These are phyloP conservation scores for Leccinum variabile DNA, from an alignment of 1,284 basidiomycete genomes.

Conservation along the genomic window DNA sequence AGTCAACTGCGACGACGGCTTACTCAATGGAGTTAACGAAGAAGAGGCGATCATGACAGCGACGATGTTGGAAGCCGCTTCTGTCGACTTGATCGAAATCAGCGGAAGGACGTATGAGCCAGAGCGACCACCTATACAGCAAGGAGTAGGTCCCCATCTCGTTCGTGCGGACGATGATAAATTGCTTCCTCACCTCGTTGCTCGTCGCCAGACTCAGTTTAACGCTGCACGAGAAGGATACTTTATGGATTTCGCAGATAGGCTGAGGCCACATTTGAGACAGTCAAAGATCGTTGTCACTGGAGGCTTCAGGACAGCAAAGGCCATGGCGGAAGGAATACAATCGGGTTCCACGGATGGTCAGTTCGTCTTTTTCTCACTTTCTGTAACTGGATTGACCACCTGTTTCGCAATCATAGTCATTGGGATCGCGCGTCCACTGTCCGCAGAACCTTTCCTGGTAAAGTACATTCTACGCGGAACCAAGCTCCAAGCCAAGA, in stretches of 20 bases:
- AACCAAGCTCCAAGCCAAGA: slow-evolving; percentile 33
- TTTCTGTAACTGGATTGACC: neutral
- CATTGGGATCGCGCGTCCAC: slow-evolving; percentile 46
- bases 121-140: slow-evolving; percentile 19
- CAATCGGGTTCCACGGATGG: slow-evolving; percentile 31
- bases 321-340: slow-evolving; percentile 43
- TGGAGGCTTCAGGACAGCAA: slow-evolving; percentile 46
- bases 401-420: slow-evolving; percentile 21
- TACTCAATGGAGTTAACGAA: slow-evolving; percentile 25
- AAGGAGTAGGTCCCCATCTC: slow-evolving; percentile 18
- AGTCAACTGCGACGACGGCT: slow-evolving; percentile 42
- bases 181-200: neutral
- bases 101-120: slow-evolving; percentile 46
- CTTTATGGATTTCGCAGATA: slow-evolving; percentile 43
- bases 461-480: slow-evolving; percentile 40
- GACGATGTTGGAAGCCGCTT: slow-evolving; percentile 41
- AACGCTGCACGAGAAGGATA: slow-evolving; percentile 39
- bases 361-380: slow-evolving; percentile 14
- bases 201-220: slow-evolving; percentile 32
- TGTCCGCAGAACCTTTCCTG: slow-evolving; percentile 45
- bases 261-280: slow-evolving; percentile 37
- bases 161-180: slow-evolving; percentile 5
- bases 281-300: slow-evolving; percentile 44
- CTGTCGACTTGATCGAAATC: slow-evolving; percentile 53
- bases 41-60: slow-evolving; percentile 47